Evolutionary conservation across 2,329 filamentous ascomycete species (phyloP).

Genomic region (Trichothecium roseum): DNA sequence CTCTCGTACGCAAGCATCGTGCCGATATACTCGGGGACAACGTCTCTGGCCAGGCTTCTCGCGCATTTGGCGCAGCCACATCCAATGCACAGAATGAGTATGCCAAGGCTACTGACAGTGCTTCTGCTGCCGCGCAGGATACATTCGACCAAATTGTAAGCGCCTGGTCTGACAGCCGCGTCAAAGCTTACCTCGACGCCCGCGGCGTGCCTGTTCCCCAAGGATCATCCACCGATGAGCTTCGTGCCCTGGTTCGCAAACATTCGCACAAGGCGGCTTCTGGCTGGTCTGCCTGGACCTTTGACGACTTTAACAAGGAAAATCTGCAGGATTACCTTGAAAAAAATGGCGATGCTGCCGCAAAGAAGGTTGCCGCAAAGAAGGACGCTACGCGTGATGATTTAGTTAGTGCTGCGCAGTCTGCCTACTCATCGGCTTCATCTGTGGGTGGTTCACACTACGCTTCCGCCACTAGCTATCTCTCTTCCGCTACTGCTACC

Average conservation of each 20-base stretch:
- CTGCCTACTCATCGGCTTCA: slow-evolving; percentile 49
- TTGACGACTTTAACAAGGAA: slow-evolving; percentile 65
- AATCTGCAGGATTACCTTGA: slow-evolving; percentile 52
- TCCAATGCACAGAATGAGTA: slow-evolving; percentile 67
- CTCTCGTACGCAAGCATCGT: slow-evolving; percentile 80
- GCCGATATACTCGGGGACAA: slow-evolving; percentile 61
- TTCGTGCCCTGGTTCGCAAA: slow-evolving; percentile 64
- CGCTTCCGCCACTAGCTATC: slow-evolving; percentile 61
- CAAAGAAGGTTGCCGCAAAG: slow-evolving; percentile 50
- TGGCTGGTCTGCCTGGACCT: slow-evolving; percentile 65
- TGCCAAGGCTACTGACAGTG: slow-evolving; percentile 64
- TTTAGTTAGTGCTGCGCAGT: slow-evolving; percentile 54
- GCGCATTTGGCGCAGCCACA: slow-evolving; percentile 60
- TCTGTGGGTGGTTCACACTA: slow-evolving; percentile 45
- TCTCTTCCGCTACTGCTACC: slow-evolving; percentile 52
- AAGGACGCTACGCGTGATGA: slow-evolving; percentile 62
- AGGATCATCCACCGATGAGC: slow-evolving; percentile 58
- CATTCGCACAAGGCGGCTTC: slow-evolving; percentile 59
- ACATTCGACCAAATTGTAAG: slow-evolving; percentile 53
- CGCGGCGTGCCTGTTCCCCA: slow-evolving; percentile 69
- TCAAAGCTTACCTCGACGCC: slow-evolving; percentile 70
- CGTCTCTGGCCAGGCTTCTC: slow-evolving; percentile 43
- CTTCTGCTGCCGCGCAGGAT: slow-evolving; percentile 49
- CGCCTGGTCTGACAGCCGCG: slow-evolving; percentile 63
- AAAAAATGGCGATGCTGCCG: slow-evolving; percentile 40